A percentile compares a stretch with the other conserved stretches of the same genome.
phyloP scores from a whole-genome alignment of 371 early-diverging fungal genomes.

The Mortierella sp. region DNA sequence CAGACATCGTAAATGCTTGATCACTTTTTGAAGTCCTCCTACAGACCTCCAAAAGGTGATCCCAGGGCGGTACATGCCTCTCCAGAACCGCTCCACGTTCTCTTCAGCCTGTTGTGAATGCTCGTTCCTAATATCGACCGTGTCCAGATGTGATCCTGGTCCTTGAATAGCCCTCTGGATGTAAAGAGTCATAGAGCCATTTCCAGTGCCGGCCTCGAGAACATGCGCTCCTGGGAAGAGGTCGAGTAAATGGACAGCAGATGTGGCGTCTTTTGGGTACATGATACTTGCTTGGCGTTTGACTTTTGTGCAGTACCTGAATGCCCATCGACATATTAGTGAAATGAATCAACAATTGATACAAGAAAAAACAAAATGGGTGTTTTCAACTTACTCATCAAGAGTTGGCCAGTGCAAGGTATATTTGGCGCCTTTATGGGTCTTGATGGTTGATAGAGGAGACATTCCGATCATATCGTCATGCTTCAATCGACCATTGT shows the following conservation, averaged over 20 bases:
- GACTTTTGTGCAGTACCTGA: conserved; percentile 68
- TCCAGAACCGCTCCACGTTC: conserved; percentile 67
- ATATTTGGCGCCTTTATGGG: conserved; percentile 64
- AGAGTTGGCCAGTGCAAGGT: conserved; percentile 79
- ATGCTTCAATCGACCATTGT: conserved; percentile 65
- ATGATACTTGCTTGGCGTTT: conserved; percentile 78
- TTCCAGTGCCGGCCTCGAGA: conserved; percentile 85
- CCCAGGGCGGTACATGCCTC: conserved; percentile 64
- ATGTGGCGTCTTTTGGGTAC: conserved; percentile 82
- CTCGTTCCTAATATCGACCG: conserved; percentile 70
- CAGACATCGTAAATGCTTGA: conserved; percentile 23
- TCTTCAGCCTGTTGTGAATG: conserved; percentile 68
- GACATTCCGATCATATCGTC: conserved; percentile 62
- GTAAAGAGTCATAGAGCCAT: conserved; percentile 77
- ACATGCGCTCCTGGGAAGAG: conserved; percentile 72
- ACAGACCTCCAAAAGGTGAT: conserved; percentile 69
- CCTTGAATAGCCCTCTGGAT: conserved; percentile 73
- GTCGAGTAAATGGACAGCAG: conserved; percentile 72
- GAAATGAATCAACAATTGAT: background rate
- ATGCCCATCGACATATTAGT: background rate
- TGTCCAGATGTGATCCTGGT: conserved; percentile 60
- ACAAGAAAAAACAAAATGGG: background rate
- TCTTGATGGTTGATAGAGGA: conserved; percentile 63
- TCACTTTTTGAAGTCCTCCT: conserved; percentile 43
- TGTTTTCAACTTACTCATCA: conserved; percentile 69